A percentile compares a stretch with the other conserved stretches of the same genome.
These are phyloP conservation scores for Eimeria tenella DNA, from an alignment of 169 alveolate genomes.

Conservation along the genomic window DNA sequence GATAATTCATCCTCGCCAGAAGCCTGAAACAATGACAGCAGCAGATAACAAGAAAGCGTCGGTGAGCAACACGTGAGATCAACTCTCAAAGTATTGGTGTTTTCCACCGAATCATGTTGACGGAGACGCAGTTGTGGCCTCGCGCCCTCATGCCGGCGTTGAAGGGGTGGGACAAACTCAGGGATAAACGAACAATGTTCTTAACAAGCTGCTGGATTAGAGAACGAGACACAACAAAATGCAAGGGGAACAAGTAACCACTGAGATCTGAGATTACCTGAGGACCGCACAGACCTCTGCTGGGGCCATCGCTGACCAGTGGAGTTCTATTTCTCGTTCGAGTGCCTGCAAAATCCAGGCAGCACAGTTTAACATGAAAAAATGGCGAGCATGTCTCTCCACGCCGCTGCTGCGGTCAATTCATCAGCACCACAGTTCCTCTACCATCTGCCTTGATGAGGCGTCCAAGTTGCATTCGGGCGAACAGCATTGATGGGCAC, in stretches of 20 bases:
- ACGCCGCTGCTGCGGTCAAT: background rate
- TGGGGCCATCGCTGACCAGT: constrained; percentile 62
- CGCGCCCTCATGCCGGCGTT: too few species aligned
- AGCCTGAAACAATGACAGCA: background rate
- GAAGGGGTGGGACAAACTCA: too few species aligned
- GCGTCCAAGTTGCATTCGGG: background rate
- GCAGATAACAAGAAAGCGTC: background rate
- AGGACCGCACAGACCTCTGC: constrained; percentile 35
- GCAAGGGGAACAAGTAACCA: background rate
- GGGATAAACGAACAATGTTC: too few species aligned
- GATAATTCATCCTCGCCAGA: constrained; percentile 23
- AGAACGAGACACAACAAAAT: background rate
- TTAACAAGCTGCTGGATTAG: background rate
- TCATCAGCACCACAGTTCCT: background rate
- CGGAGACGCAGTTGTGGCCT: too few species aligned
- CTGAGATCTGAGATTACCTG: background rate
- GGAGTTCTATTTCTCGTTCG: constrained; percentile 62
- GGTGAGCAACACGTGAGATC: too few species aligned
- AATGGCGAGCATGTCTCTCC: background rate
- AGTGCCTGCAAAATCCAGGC: background rate
- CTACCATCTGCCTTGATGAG: background rate
- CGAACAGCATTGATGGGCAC: background rate
- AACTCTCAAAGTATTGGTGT: too few species aligned
- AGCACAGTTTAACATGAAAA: too few species aligned
- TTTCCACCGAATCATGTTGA: too few species aligned